Base-by-base conservation (phyloP, 805 yeast genomes). In the Candida verbasci region DNA sequence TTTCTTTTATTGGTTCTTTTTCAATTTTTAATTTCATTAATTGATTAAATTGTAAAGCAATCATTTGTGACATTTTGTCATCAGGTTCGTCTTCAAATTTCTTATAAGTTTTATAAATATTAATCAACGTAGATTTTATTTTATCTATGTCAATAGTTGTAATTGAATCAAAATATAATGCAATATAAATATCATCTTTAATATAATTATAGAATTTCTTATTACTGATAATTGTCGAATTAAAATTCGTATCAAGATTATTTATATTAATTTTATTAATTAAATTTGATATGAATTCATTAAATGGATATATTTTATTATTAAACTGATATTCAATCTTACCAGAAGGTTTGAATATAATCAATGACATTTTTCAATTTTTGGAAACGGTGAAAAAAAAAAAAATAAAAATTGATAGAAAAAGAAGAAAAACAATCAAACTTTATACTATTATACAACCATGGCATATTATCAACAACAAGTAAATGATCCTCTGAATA, bases 381-480 rank as follows among this genome's bases (percentile, higher is more conserved):
- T 37, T 37, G 26, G 24, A 9, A 17, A 14, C 9, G 18, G 16
- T 3, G 3, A 15, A 29, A 25, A 10, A 21, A 4, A 21, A 16
- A 31, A 37, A 31, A 25, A 27, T n/a, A n/a, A n/a, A n/a, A n/a
- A n/a, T n/a, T n/a, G 6, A 34, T 8, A 24, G 20, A 10, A 31
- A 20, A 20, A 20, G 9, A 20, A 20, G 22, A 20, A 20, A 20
- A 26, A 8, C 29, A 9, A 10, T 15, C 16, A 14, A 26, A 26
- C 9, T 16, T n/a, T 15, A 10, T 16, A 9, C 16, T 8, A 26
- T 8, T 16, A 6, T 20, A 9, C 22, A 20, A 41, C n/a, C 25
- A 67, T 66, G 72, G 65, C 72, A 14, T 67, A 65, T 44, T 64
- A 61, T 42, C 68, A 60, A 37, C 70, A 61, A 39, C 59, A 53